Conservation (phyloP, 345 rosid genomes). For the Eucalyptus urophylla region DNA sequence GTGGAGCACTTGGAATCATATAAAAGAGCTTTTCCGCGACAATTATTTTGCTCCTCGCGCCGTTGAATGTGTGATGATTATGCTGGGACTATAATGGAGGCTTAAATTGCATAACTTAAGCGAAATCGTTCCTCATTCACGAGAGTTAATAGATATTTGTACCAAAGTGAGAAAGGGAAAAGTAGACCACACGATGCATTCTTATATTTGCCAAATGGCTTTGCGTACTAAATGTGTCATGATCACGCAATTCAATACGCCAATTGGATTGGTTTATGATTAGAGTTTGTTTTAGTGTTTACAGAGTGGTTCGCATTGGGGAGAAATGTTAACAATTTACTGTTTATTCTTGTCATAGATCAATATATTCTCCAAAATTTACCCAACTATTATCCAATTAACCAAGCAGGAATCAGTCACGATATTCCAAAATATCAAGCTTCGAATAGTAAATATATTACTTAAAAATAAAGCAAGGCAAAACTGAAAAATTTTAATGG, state of each 20-base stretch:
- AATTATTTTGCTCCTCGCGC: background rate
- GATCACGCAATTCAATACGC: background rate
- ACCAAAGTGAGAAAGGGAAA: background rate
- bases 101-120: background rate
- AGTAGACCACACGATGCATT: background rate
- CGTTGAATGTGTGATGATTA: background rate
- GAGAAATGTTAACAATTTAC: background rate
- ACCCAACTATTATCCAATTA: background rate
- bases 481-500: background rate
- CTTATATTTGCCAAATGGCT: background rate
- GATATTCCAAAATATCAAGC: background rate
- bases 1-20: background rate
- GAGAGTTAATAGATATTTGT: background rate
- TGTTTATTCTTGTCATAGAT: accelerated
- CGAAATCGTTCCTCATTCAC: background rate
- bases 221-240: background rate
- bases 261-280: background rate
- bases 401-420: background rate
- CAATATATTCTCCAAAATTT: background rate
- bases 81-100: background rate
- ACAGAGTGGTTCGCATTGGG: background rate
- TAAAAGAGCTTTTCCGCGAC: background rate
- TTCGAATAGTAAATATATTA: background rate
- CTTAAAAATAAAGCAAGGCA: background rate
- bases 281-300: background rate